A percentile compares a stretch with the other conserved stretches of the same genome.
These are phyloP conservation scores for Mrakia gelida DNA, from an alignment of 768 basidiomycete species.

Conservation along the genomic window DNA sequence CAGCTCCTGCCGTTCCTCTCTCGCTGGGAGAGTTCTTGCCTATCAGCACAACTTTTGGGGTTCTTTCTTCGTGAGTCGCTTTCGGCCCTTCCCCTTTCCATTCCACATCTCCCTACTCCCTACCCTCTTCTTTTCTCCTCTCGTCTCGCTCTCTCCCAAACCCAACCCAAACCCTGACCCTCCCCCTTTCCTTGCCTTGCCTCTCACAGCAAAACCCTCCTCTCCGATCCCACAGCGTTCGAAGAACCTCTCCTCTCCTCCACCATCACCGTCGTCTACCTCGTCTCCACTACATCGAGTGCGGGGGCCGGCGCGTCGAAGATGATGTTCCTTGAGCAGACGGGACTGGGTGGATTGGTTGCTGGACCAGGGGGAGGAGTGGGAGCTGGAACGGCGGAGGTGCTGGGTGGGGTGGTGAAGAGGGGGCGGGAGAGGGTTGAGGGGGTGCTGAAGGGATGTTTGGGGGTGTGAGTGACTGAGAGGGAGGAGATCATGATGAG, in stretches of 20 bases:
- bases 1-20: not conserved
- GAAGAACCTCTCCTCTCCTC: slow-evolving; percentile 21
- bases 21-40: slow-evolving; percentile 4
- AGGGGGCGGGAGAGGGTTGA: not conserved
- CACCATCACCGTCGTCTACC: slow-evolving; percentile 21
- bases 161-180: not conserved
- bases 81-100: too few relatives aligned
- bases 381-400: not conserved
- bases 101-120: too few relatives aligned
- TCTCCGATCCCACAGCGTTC: slow-evolving; percentile 30
- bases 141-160: not conserved
- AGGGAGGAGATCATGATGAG: not conserved
- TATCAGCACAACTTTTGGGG: slow-evolving; percentile 4
- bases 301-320: not conserved
- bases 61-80: slow-evolving; percentile 12
- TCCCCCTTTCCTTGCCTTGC: not conserved
- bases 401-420: not conserved
- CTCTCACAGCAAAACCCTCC: slow-evolving; percentile 20
- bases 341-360: slow-evolving; percentile 20
- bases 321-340: slow-evolving; percentile 26
- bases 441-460: not conserved
- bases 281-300: not conserved
- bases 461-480: not conserved
- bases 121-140: not conserved
- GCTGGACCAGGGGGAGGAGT: not conserved